Base-by-base conservation (phyloP, 139 green algal species). In the Astrephomene gubernaculifera region DNA sequence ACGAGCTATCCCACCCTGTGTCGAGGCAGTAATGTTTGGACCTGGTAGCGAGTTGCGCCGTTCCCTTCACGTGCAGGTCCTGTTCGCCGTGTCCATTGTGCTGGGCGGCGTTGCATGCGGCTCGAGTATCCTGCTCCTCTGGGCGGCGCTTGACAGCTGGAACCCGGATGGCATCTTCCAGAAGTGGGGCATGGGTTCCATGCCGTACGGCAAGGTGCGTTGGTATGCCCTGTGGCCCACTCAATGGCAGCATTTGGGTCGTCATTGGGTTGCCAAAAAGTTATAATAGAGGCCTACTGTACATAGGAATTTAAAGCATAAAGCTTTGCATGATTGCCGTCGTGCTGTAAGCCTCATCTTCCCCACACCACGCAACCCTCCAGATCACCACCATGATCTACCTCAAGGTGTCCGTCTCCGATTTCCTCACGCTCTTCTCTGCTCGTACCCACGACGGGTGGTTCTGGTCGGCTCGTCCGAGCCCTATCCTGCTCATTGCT, bases 371-470 rank as follows among this genome's bases (percentile, higher is more conserved):
- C 49, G 49, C 49, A 17, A 57, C 12, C n/a, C n/a, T n/a, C n/a
- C n/a, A n/a, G 71, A 70, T 82, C 53, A 82, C 74, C 54, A 82
- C 74, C 74, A 70, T 82, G 74, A 61, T 78, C 41, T 78, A 78
- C 44, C 70, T 78, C 43, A 78, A 78, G 70, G 70, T 95, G 1
- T 97, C 93, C 19, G 88, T 98, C 22, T 96, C 91, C 25, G 95
- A 98, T 87, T 98, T 97, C 88, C 85, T 98, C 38, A 97, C 95
- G 31, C 90, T 98, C 57, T 98, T 98, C 89, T 92, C 88, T 73
- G 93, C 94, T 0, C 91, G 95, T 68, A 97, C 95, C 1, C 92
- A 90, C 87, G 86, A 94, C 35, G 91, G 90, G 64, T 92, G 90
- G 82, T 96, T 97, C 92, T 97, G 91, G 93, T 67, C 65, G 1